These are phyloP conservation scores for Acacia pycnantha DNA, from an alignment of 331 rosid species.

Conservation along the genomic window DNA sequence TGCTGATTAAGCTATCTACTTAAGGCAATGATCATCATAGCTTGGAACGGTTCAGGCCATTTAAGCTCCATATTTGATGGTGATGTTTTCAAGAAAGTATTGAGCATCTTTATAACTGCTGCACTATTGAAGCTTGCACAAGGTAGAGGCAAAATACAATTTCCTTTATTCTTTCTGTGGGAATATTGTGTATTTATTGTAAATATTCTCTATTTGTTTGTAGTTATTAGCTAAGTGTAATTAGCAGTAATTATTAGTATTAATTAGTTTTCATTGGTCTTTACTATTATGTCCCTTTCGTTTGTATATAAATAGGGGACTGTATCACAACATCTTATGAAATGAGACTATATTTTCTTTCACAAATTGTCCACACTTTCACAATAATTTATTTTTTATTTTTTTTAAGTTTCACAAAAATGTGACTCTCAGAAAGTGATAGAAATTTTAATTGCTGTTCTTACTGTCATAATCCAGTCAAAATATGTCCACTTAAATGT, in stretches of 20 bases:
- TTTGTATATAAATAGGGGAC: too few species aligned
- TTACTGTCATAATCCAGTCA: neutral
- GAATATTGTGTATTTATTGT: too few species aligned
- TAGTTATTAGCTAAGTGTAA: too few species aligned
- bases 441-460: neutral
- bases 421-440: neutral
- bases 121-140: conserved; percentile 92
- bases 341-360: too few species aligned
- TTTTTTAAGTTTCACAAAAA: neutral
- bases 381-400: too few species aligned
- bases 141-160: conserved; percentile 46
- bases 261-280: too few species aligned
- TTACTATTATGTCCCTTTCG: too few species aligned
- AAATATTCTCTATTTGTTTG: too few species aligned
- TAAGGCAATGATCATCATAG: conserved; percentile 92
- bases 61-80: conserved; percentile 64
- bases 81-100: conserved; percentile 81
- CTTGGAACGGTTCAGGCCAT: conserved; percentile 77
- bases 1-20: conserved; percentile 34
- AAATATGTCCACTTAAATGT: neutral
- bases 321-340: too few species aligned
- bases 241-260: too few species aligned
- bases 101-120: conserved; percentile 93
- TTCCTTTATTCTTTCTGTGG: neutral
- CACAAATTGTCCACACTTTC: too few species aligned